Conservation (phyloP, 2,329 filamentous ascomycete genomes). For the Pyrenochaeta sp. region DNA sequence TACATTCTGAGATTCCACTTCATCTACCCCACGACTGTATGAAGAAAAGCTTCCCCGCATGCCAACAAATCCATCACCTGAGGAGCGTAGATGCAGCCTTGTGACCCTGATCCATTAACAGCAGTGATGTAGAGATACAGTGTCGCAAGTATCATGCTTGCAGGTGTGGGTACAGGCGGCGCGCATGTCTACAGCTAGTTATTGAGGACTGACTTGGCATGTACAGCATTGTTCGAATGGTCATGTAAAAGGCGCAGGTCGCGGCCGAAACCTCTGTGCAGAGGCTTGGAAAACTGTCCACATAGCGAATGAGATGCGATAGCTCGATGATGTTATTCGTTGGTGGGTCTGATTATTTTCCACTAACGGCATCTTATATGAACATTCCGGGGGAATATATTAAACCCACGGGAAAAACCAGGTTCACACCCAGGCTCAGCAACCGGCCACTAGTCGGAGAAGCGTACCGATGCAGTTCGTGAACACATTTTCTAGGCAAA, state of each 20-base stretch:
- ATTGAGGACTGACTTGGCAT: background rate
- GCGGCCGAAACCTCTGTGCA: background rate
- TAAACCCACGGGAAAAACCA: constrained; percentile 18
- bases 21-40: background rate
- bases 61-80: background rate
- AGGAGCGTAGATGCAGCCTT: background rate
- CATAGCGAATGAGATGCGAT: background rate
- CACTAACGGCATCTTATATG: constrained; percentile 29
- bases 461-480: constrained; percentile 1
- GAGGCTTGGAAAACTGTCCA: background rate
- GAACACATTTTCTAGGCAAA: constrained; percentile 5
- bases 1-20: background rate
- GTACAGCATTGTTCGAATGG: background rate
- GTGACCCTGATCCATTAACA: background rate
- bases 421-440: constrained; percentile 11
- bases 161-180: background rate
- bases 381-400: constrained; percentile 29
- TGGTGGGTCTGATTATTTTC: constrained; percentile 1
- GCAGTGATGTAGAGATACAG: background rate
- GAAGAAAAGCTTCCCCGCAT: background rate
- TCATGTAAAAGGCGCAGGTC: background rate
- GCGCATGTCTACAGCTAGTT: background rate
- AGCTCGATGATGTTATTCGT: background rate
- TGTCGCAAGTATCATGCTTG: background rate
- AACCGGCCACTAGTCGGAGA: constrained; percentile 6